A percentile compares a stretch with the other conserved stretches of the same genome.
Evolutionary conservation across 2,329 filamentous ascomycete genomes (phyloP).

Genomic region (Colletotrichum sp.): DNA sequence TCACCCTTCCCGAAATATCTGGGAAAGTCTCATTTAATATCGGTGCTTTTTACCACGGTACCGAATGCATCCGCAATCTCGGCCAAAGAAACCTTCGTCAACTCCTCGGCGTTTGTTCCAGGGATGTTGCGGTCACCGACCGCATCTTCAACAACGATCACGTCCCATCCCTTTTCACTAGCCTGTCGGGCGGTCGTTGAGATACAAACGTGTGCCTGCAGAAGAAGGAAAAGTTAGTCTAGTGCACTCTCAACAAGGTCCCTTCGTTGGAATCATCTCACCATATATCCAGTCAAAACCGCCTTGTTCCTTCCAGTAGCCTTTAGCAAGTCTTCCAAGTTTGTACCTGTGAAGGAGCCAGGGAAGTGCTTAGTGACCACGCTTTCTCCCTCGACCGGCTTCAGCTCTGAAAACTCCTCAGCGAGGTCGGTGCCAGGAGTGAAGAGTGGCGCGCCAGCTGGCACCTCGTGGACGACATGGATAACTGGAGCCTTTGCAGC

Average conservation of each 20-base stretch:
- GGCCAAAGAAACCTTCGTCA: slow-evolving; percentile 54
- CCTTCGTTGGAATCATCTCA: slow-evolving; percentile 24
- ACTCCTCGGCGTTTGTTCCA: slow-evolving; percentile 58
- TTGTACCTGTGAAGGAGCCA: slow-evolving; percentile 65
- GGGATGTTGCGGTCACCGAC: slow-evolving; percentile 72
- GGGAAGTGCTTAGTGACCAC: slow-evolving; percentile 64
- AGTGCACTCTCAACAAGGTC: background rate
- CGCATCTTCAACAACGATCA: slow-evolving; percentile 64
- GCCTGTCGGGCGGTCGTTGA: slow-evolving; percentile 68
- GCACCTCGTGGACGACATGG: slow-evolving; percentile 65
- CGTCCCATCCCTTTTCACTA: slow-evolving; percentile 66
- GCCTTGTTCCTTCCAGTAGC: slow-evolving; percentile 60
- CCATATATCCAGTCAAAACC: slow-evolving; percentile 65
- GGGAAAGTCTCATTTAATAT: slow-evolving; percentile 6
- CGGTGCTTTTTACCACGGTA: slow-evolving; percentile 52
- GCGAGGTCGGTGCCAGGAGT: slow-evolving; percentile 65
- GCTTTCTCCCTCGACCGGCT: slow-evolving; percentile 57
- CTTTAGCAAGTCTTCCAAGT: slow-evolving; percentile 57
- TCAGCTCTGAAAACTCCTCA: slow-evolving; percentile 64
- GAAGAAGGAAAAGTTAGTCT: background rate
- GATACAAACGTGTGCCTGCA: slow-evolving; percentile 66
- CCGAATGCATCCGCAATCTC: slow-evolving; percentile 70
- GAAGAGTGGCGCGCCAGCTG: slow-evolving; percentile 68
- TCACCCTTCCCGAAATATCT: background rate
- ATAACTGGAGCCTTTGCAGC: slow-evolving; percentile 54